Conservation (phyloP, 331 rosid species). For the Cydonia oblonga region DNA sequence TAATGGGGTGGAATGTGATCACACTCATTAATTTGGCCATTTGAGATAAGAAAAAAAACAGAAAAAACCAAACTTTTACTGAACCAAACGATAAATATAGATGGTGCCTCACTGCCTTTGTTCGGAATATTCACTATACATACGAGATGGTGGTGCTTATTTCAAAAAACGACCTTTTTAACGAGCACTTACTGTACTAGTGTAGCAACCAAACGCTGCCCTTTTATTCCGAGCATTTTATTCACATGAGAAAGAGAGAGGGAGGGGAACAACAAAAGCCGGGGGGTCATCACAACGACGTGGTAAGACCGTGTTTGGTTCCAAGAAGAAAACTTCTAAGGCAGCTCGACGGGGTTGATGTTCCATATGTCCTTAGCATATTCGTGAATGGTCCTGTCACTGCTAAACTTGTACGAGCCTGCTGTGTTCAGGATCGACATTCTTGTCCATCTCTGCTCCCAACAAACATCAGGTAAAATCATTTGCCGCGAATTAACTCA, state of each 20-base stretch:
- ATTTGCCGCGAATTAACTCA: constrained; percentile 15
- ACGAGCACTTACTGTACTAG: not conserved
- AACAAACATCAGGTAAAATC: constrained; percentile 1
- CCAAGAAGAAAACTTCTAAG: constrained; percentile 18
- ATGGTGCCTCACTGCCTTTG: no score
- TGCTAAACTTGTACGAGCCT: constrained; percentile 93
- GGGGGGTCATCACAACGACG: not conserved
- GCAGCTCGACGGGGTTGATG: constrained; percentile 55
- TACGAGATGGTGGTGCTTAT: not conserved
- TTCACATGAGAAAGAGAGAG: not conserved
- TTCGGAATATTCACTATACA: no score
- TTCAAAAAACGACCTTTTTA: not conserved
- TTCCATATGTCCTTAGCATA: constrained; percentile 89
- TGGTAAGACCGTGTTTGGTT: not conserved
- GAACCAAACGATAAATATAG: not conserved
- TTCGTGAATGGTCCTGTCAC: constrained; percentile 94
- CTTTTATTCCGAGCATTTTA: constrained; percentile 1
- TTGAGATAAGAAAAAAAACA: no score
- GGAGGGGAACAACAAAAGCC: not conserved
- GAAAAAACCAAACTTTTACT: no score
- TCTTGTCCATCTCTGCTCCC: constrained; percentile 72
- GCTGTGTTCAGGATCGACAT: constrained; percentile 97
- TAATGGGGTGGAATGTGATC: no score
- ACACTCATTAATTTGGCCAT: no score
- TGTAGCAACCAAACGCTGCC: constrained; percentile 3